Evolutionary conservation across 768 basidiomycete genomes (phyloP).

Genomic region (Lactarius tabidus): DNA sequence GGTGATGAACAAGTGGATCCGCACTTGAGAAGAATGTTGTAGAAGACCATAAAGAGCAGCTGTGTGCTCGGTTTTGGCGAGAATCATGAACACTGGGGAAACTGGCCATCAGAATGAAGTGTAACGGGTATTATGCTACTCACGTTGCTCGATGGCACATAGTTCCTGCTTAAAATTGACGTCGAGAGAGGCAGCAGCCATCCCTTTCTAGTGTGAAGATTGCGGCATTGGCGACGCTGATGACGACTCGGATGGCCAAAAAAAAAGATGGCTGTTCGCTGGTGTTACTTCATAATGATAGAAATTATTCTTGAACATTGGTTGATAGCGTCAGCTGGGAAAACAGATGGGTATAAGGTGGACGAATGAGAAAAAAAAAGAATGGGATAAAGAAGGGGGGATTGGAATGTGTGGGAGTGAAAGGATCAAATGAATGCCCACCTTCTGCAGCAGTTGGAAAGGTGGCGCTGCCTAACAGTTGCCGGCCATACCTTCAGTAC

Average conservation of each 20-base stretch:
- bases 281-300: constrained; percentile 93
- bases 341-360: too few species aligned
- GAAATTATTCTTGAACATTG: constrained; percentile 98
- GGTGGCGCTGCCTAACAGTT: too few species aligned
- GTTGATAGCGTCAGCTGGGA: constrained; percentile 86
- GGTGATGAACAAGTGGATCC: constrained; percentile 44
- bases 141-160: constrained; percentile 98
- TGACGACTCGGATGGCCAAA: too few species aligned
- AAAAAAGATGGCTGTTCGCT: constrained; percentile 36
- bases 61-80: constrained; percentile 98
- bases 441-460: too few species aligned
- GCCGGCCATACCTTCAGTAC: too few species aligned
- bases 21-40: constrained; percentile 91
- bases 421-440: too few species aligned
- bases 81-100: constrained; percentile 90
- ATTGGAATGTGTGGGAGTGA: too few species aligned
- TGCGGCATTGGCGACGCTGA: neutral
- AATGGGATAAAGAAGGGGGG: too few species aligned
- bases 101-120: neutral
- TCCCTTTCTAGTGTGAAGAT: constrained; percentile 68
- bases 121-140: constrained; percentile 20
- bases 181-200: constrained; percentile 97
- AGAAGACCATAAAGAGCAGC: constrained; percentile 87
- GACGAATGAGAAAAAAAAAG: too few species aligned
- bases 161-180: constrained; percentile 99